phyloP scores from a whole-genome alignment of 169 alveolate genomes.

The Plasmodium vinckei region DNA sequence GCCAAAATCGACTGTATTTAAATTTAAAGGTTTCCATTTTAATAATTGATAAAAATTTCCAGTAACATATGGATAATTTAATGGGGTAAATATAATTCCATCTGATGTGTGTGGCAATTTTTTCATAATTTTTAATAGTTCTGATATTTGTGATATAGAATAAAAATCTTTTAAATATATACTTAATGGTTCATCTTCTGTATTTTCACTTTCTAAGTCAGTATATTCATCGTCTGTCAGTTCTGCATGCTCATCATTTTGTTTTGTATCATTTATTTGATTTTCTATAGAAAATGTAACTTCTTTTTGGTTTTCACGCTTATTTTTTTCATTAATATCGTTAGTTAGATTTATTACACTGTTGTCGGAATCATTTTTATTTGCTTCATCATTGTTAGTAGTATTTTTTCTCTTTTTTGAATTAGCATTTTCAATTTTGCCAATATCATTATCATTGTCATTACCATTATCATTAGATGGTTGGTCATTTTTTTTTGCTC shows the following conservation, averaged over 20 bases:
- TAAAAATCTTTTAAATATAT: slow-evolving; percentile 91
- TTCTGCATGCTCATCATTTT: neutral
- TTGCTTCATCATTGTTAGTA: neutral
- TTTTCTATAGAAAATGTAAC: neutral
- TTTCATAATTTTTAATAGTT: slow-evolving; percentile 86
- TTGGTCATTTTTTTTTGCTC: neutral
- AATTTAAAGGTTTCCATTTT: slow-evolving; percentile 97
- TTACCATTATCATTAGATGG: neutral
- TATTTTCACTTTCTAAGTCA: neutral
- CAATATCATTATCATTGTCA: neutral
- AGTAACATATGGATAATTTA: slow-evolving; percentile 92
- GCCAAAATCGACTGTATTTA: slow-evolving; percentile 94
- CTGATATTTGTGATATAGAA: slow-evolving; percentile 86
- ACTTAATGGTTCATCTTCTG: slow-evolving; percentile 38
- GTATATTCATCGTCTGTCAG: neutral
- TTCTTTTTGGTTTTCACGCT: neutral
- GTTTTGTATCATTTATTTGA: neutral
- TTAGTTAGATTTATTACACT: neutral
- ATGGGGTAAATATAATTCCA: slow-evolving; percentile 96
- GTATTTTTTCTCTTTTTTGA: too few relatives aligned
- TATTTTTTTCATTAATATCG: neutral
- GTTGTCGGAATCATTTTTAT: neutral
- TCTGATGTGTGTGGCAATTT: slow-evolving; percentile 94
- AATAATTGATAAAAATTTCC: slow-evolving; percentile 95
- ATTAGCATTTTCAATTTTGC: neutral